Conservation (phyloP, 2,329 filamentous ascomycete species). For the Sporothrix protearum region DNA sequence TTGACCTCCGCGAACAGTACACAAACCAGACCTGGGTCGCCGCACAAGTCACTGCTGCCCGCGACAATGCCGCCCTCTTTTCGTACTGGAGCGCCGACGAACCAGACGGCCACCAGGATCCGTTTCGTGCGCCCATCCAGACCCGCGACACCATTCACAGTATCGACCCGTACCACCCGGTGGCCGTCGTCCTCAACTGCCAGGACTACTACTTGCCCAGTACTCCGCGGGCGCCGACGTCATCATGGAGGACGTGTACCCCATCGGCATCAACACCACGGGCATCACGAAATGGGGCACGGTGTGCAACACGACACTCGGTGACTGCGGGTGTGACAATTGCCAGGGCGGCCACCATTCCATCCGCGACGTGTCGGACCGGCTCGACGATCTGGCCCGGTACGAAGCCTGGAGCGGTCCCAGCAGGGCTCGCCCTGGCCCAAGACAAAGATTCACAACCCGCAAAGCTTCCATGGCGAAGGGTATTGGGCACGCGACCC, state of each 20-base stretch:
- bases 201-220: slow-evolving; percentile 55
- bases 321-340: slow-evolving; percentile 62
- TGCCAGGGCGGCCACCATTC: slow-evolving; percentile 48
- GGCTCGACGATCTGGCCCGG: slow-evolving; percentile 37
- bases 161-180: slow-evolving; percentile 60
- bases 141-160: slow-evolving; percentile 45
- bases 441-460: slow-evolving; percentile 44
- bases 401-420: slow-evolving; percentile 40
- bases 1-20: slow-evolving; percentile 44
- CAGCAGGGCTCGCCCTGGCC: slow-evolving; percentile 38
- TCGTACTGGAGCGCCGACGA: slow-evolving; percentile 48
- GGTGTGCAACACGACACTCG: slow-evolving; percentile 55
- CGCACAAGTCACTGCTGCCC: slow-evolving; percentile 41
- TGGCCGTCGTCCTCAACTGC: slow-evolving; percentile 59
- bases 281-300: slow-evolving; percentile 55
- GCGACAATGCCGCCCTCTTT: slow-evolving; percentile 41
- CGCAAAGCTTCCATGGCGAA: slow-evolving; percentile 48
- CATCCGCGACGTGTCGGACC: slow-evolving; percentile 48
- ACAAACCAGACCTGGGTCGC: slow-evolving; percentile 42
- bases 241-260: slow-evolving; percentile 59
- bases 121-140: slow-evolving; percentile 45
- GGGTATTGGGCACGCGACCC: slow-evolving; percentile 48
- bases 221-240: slow-evolving; percentile 54
- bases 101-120: slow-evolving; percentile 55
- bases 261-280: slow-evolving; percentile 53